Conservation (phyloP, 78 protist species). For the Polysphondylium violaceum region DNA sequence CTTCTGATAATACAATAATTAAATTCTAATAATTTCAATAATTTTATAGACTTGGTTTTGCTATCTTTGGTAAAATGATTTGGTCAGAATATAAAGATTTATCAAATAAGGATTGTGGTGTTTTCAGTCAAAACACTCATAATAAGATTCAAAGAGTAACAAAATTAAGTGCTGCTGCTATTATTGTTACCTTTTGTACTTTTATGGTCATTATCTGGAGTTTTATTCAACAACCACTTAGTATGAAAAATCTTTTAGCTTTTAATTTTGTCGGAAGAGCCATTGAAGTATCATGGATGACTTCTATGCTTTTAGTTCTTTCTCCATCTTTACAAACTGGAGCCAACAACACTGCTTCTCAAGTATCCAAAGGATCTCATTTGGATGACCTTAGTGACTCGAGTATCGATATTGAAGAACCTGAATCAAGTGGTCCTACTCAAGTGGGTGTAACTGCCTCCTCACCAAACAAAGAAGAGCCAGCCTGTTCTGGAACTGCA, state of each 20-base stretch:
- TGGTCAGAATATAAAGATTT: slow-evolving; percentile 51
- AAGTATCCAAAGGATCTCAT: neutral
- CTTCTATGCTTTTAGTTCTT: slow-evolving; percentile 40
- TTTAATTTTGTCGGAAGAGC: slow-evolving; percentile 22
- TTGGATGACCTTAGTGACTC: slow-evolving; percentile 13
- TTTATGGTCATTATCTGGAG: slow-evolving; percentile 50
- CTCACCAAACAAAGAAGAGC: too few relatives aligned
- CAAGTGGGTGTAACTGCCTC: too few relatives aligned
- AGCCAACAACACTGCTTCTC: neutral
- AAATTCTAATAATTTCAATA: neutral
- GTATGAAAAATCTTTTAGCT: slow-evolving; percentile 21
- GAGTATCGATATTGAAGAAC: slow-evolving; percentile 12
- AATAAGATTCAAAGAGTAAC: slow-evolving; percentile 46
- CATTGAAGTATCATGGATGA: slow-evolving; percentile 44
- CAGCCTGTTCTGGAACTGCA: too few relatives aligned
- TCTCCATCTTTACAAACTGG: slow-evolving; percentile 67
- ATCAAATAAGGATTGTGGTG: slow-evolving; percentile 64
- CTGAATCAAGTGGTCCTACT: too few relatives aligned
- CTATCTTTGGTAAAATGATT: slow-evolving; percentile 65
- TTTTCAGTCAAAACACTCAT: slow-evolving; percentile 42
- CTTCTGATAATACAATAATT: neutral
- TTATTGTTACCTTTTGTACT: slow-evolving; percentile 20
- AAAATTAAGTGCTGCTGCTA: slow-evolving; percentile 19
- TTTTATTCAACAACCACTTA: neutral
- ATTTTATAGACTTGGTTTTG: slow-evolving; percentile 45